Base-by-base conservation (phyloP, 345 rosid genomes). In the Corymbia maculata region DNA sequence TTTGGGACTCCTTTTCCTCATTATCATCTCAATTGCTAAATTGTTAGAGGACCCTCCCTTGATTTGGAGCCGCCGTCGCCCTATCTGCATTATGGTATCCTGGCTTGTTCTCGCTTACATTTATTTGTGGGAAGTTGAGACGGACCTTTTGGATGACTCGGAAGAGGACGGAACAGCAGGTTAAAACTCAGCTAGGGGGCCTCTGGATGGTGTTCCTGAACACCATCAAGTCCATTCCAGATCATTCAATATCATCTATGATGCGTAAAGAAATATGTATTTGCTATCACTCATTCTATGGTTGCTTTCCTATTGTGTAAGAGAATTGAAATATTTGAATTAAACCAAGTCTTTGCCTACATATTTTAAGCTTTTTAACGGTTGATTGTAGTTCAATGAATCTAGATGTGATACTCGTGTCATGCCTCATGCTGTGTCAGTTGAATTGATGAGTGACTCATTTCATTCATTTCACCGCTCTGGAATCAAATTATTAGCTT, bases 71-170 rank as follows among this genome's bases (percentile, higher is more conserved):
- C 6, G 11, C 17, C 5, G 9, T 68, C 79, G 44, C 36, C 44
- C 6, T 68, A 30, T 30, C 3, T 4, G 44, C 4, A 17, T 8
- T 30, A 6, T 15, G 44, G 17, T 8, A 30, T 68, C 17, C 21
- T 68, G 79, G 79, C 22, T 68, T 68, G 6, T 68, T 32, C 44
- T 1, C 79, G 22, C 44, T 68, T 68, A 68, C 19, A 68, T 32
- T 15, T 8, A 32, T 15, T 30, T 30, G 36, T 15, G 44, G 44
- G 6, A 16, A 0, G 44, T 32, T 68, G 19, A 14, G 44, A 68
- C 79, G 10, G 4, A 68, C 79, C 0, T 68, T 32, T 68, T 0
- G 6, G 79, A 1, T 30, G 79, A 68, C 44, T 0, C 21, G 44
- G 79, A 15, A 68, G 44, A 68, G 3, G 44, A 68, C 22, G 4